Conservation (phyloP, 805 yeast genomes). For the Starmera caribaea region DNA sequence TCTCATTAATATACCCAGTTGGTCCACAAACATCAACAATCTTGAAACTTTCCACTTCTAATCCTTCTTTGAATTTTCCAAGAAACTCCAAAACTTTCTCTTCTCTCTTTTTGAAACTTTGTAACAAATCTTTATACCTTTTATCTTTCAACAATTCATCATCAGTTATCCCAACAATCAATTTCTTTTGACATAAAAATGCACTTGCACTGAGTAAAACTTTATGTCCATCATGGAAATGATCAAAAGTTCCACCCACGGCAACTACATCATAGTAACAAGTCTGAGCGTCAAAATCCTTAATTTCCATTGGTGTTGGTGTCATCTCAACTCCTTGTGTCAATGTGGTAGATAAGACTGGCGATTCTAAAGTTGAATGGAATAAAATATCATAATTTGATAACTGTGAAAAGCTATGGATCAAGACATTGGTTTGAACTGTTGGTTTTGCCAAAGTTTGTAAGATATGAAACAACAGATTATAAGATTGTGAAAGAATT, state of each 20-base stretch:
- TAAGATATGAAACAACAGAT: too few relatives aligned
- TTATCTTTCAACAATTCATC: slow-evolving; percentile 64
- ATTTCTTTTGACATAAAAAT: slow-evolving; percentile 40
- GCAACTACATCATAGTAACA: slow-evolving; percentile 35
- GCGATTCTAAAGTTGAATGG: too few relatives aligned
- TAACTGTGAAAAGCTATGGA: too few relatives aligned
- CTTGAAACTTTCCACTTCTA: slow-evolving; percentile 43
- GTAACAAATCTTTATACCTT: slow-evolving; percentile 56
- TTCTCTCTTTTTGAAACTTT: slow-evolving; percentile 46
- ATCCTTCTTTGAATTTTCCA: slow-evolving; percentile 31
- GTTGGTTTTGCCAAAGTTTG: too few relatives aligned
- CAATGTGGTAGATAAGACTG: too few relatives aligned
- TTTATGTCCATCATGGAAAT: slow-evolving; percentile 91
- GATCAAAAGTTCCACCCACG: slow-evolving; percentile 96
- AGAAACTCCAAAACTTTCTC: slow-evolving; percentile 40
- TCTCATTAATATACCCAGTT: slow-evolving; percentile 63
- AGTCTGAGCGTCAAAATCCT: slow-evolving; percentile 12
- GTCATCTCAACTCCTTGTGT: neutral
- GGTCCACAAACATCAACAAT: slow-evolving; percentile 92
- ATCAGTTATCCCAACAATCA: slow-evolving; percentile 84
- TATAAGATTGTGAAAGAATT: too few relatives aligned
- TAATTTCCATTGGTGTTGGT: slow-evolving; percentile 2
- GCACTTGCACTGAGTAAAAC: slow-evolving; percentile 67
- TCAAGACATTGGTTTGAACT: too few relatives aligned
- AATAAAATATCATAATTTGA: too few relatives aligned